Base-by-base conservation (phyloP, 257 asterid genomes). In the Eustoma russellianum region DNA sequence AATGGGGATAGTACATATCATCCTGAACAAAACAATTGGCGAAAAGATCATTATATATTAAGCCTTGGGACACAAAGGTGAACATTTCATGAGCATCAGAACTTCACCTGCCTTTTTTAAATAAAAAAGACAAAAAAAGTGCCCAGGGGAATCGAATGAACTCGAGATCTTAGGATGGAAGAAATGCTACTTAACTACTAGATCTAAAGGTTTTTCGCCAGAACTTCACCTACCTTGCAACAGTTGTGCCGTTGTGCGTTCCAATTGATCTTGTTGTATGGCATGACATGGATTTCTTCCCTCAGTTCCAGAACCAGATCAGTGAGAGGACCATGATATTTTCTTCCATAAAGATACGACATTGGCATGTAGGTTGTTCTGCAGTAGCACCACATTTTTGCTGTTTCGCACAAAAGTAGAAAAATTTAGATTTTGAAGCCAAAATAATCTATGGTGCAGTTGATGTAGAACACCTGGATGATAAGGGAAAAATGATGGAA, bases 1-100 rank as follows among this genome's bases (percentile, higher is more conserved):
- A 55, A 54, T 79, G 92, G 16, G 92, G 86, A 45, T 82, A 82
- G 75, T 82, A 82, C 28, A 79, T 41, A 63, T 85, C 95, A 17
- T 81, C 92, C 88, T 79, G 75, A n/a, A n/a, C n/a, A n/a, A n/a
- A n/a, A n/a, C n/a, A n/a, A n/a, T n/a, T n/a, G n/a, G n/a, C n/a
- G n/a, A 50, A 68, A 55, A 71, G 55, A 2, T 24, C 30, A 24
- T 24, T 4, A 24, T 24, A 24, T 24, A 24, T 24, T 24, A 24
- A 24, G 30, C 30, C 30, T 24, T 24, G 30, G 30, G 30, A n/a
- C n/a, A n/a, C n/a, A n/a, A n/a, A n/a, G n/a, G n/a, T n/a, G n/a
- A 12, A 41, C 0, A 19, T 9, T 5, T 33, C 5, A 18, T 17
- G 9, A 45, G 41, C 15, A 13, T n/a, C n/a, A n/a, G n/a, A n/a